Percentiles rank a stretch among this genome's conserved stretches.
These are phyloP conservation scores for Naganishia cerealis DNA, from an alignment of 1,284 basidiomycete species.

Conservation along the genomic window DNA sequence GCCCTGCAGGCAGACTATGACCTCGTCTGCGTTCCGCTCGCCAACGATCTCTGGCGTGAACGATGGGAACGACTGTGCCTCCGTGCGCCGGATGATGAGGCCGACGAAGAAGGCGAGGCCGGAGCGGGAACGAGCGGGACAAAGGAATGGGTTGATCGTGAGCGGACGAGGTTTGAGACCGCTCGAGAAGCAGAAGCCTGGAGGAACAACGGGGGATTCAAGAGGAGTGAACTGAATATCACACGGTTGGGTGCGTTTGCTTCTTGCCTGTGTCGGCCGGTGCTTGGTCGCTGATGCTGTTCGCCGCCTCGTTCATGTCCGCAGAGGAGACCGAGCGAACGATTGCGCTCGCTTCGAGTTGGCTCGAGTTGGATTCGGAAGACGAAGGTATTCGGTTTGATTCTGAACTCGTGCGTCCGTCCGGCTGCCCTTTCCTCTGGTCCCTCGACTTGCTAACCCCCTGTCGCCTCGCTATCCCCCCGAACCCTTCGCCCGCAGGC, in stretches of 20 bases:
- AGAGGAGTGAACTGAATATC: slow-evolving; percentile 82
- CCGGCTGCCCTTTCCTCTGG: background rate
- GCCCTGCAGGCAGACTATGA: slow-evolving; percentile 57
- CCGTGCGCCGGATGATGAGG: slow-evolving; percentile 55
- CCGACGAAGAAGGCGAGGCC: slow-evolving; percentile 52
- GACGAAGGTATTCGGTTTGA: slow-evolving; percentile 96
- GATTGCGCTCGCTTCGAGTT: slow-evolving; percentile 78
- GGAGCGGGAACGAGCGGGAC: slow-evolving; percentile 33
- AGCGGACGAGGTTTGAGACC: slow-evolving; percentile 58
- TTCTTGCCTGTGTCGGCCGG: background rate
- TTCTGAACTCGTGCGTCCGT: slow-evolving; percentile 76
- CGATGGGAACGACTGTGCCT: slow-evolving; percentile 89
- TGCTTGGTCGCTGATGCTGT: background rate
- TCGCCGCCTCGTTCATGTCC: slow-evolving; percentile 12
- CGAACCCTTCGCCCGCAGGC: slow-evolving; percentile 60
- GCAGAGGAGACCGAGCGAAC: slow-evolving; percentile 80
- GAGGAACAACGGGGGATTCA: slow-evolving; percentile 77
- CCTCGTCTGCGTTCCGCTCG: slow-evolving; percentile 74
- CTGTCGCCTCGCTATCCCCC: background rate
- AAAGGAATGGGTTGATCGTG: slow-evolving; percentile 49
- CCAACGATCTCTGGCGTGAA: slow-evolving; percentile 79
- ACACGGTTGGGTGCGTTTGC: slow-evolving; percentile 69
- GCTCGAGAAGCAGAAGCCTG: slow-evolving; percentile 81
- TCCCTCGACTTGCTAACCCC: slow-evolving; percentile 3
- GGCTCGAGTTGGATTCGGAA: slow-evolving; percentile 89